phyloP scores from a whole-genome alignment of 2,329 filamentous ascomycete species.

The Colletotrichum navitas region DNA sequence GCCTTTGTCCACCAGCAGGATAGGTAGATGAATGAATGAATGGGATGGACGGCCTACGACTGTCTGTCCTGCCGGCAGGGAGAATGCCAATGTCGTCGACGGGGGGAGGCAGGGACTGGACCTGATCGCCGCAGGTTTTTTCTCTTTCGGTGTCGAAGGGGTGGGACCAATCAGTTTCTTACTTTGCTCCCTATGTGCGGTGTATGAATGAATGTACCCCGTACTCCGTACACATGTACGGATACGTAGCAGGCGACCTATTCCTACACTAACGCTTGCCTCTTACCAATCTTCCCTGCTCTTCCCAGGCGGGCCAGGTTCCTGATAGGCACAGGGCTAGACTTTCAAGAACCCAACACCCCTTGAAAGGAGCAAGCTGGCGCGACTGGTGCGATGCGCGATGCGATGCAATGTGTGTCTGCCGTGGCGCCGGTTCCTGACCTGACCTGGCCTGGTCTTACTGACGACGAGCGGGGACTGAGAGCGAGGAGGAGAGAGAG shows the following conservation, averaged over 20 bases:
- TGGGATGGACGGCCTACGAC: conserved; percentile 9
- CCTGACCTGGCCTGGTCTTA: not conserved
- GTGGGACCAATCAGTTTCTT: conserved; percentile 20
- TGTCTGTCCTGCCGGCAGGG: conserved; percentile 23
- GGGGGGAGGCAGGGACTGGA: not conserved
- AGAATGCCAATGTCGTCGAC: conserved; percentile 39
- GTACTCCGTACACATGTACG: too few species aligned
- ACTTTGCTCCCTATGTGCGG: too few species aligned
- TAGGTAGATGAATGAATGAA: not conserved
- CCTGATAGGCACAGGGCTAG: conserved; percentile 4
- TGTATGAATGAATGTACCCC: too few species aligned
- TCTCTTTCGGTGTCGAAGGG: conserved; percentile 27
- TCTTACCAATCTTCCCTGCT: conserved; percentile 15
- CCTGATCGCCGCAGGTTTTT: conserved; percentile 30
- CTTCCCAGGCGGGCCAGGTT: conserved; percentile 3
- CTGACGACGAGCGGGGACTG: not conserved
- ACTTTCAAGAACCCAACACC: conserved; percentile 4
- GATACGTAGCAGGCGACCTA: too few species aligned
- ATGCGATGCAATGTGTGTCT: conserved; percentile 27
- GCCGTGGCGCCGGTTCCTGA: conserved; percentile 32
- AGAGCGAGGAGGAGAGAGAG: too few species aligned
- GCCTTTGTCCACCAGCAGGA: not conserved
- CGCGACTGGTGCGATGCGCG: conserved; percentile 6
- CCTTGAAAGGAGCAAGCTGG: not conserved
- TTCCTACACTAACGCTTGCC: not conserved